Percentiles rank a stretch among this genome's conserved stretches.
Conservation (phyloP, 495 filamentous ascomycete species). For the Apiosordaria backusii region DNA sequence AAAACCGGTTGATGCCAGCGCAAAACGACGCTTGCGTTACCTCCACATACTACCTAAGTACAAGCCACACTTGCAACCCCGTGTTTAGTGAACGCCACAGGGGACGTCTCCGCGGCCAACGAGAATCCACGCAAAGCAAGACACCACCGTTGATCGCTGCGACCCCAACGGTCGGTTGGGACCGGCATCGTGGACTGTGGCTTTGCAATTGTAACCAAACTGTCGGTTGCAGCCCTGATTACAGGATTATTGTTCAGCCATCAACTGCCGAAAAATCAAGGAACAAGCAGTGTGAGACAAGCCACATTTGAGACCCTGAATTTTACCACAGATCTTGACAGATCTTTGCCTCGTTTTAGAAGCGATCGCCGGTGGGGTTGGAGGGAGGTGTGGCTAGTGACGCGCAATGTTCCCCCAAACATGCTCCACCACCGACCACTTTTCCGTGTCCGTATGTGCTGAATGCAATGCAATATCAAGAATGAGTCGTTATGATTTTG, state of each 20-base stretch:
- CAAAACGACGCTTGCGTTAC: not conserved
- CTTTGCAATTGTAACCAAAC: too few relatives aligned
- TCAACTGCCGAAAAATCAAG: conserved; percentile 1
- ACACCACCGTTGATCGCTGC: not conserved
- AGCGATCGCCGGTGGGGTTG: conserved; percentile 1
- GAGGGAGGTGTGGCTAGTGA: not conserved
- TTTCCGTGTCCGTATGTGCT: not conserved
- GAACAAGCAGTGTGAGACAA: not conserved
- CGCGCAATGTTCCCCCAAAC: not conserved
- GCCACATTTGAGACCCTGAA: not conserved
- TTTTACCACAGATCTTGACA: conserved; percentile 1
- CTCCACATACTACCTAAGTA: not conserved
- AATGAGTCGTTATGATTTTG: not conserved
- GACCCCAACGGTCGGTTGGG: not conserved
- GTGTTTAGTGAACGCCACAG: not conserved
- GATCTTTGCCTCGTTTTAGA: not conserved
- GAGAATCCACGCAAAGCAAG: not conserved
- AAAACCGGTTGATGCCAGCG: not conserved
- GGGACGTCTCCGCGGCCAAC: not conserved
- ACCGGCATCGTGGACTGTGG: not conserved
- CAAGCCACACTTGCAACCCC: conserved; percentile 3
- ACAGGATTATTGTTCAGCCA: not conserved
- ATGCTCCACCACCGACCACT: too few relatives aligned
- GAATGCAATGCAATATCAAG: not conserved
- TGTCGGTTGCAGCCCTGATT: not conserved